phyloP scores from a whole-genome alignment of 2,329 filamentous ascomycete species.

The Pseudogymnoascus sp. region DNA sequence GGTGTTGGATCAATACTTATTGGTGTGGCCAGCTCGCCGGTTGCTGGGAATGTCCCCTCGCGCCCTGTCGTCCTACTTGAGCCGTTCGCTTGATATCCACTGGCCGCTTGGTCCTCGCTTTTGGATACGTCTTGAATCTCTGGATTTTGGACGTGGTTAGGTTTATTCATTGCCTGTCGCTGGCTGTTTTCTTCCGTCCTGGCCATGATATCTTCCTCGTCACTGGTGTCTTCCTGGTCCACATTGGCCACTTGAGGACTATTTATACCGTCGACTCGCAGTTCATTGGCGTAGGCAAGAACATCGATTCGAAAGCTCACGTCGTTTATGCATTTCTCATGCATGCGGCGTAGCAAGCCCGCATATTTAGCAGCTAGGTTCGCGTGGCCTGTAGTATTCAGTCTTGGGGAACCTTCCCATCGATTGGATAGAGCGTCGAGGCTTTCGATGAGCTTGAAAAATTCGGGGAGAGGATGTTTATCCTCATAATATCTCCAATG shows the following conservation, averaged over 20 bases:
- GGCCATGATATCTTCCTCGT: neutral
- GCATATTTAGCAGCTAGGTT: constrained; percentile 17
- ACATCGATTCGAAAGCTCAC: constrained; percentile 8
- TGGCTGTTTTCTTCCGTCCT: neutral
- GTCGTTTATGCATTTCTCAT: constrained; percentile 12
- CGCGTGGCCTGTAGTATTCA: constrained; percentile 8
- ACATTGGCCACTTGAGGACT: neutral
- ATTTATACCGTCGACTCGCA: neutral
- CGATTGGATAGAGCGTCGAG: constrained; percentile 21
- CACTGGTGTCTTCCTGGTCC: neutral
- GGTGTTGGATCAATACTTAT: neutral
- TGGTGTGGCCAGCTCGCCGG: neutral
- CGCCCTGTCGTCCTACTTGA: neutral
- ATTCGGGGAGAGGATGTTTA: constrained; percentile 18
- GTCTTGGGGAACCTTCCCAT: constrained; percentile 14
- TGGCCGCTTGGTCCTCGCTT: neutral
- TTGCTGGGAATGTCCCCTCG: neutral
- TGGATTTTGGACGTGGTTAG: neutral
- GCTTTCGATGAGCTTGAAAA: constrained; percentile 19
- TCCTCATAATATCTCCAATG: constrained; percentile 20
- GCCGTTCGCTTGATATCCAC: neutral
- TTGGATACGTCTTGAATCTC: neutral
- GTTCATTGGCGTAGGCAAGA: constrained; percentile 14
- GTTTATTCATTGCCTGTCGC: neutral
- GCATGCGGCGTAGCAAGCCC: constrained; percentile 12